Evolutionary conservation across 2,329 filamentous ascomycete genomes (phyloP).

Genomic region (Daldinia sp.): DNA sequence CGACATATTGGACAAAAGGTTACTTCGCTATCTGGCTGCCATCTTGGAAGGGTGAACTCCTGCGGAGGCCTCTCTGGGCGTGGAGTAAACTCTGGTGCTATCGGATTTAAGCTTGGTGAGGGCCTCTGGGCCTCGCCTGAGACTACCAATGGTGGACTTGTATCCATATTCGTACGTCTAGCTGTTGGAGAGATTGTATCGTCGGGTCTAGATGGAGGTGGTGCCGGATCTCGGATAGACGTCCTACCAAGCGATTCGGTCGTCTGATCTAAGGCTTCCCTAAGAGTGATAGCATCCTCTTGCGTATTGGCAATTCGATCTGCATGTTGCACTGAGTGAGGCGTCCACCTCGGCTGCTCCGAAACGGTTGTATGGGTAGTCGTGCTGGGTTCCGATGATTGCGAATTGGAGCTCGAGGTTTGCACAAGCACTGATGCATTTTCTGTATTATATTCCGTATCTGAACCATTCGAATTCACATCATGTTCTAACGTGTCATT

Average conservation of each 20-base stretch:
- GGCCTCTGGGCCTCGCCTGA: conserved; percentile 10
- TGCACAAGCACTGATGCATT: conserved; percentile 11
- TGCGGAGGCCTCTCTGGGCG: conserved; percentile 37
- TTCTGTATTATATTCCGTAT: conserved; percentile 1
- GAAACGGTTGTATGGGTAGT: not conserved
- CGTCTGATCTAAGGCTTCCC: conserved; percentile 37
- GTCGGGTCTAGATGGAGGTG: conserved; percentile 7
- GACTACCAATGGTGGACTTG: not conserved
- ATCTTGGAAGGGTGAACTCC: conserved; percentile 75
- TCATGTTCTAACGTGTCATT: conserved; percentile 6
- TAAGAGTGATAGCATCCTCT: conserved; percentile 28
- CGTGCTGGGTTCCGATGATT: not conserved
- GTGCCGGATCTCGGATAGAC: conserved; percentile 1
- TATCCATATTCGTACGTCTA: conserved; percentile 1
- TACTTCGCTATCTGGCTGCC: conserved; percentile 90
- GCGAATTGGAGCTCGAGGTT: conserved; percentile 1
- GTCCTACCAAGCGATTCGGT: conserved; percentile 10
- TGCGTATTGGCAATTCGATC: conserved; percentile 7
- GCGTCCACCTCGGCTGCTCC: not conserved
- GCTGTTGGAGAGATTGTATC: not conserved
- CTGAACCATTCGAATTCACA: not conserved
- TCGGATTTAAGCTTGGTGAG: conserved; percentile 31
- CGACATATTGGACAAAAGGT: conserved; percentile 86
- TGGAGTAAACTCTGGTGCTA: conserved; percentile 34
- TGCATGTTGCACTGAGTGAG: not conserved